These are phyloP conservation scores for Flaveria linearis DNA, from an alignment of 129 eudicot genomes.

Conservation along the genomic window DNA sequence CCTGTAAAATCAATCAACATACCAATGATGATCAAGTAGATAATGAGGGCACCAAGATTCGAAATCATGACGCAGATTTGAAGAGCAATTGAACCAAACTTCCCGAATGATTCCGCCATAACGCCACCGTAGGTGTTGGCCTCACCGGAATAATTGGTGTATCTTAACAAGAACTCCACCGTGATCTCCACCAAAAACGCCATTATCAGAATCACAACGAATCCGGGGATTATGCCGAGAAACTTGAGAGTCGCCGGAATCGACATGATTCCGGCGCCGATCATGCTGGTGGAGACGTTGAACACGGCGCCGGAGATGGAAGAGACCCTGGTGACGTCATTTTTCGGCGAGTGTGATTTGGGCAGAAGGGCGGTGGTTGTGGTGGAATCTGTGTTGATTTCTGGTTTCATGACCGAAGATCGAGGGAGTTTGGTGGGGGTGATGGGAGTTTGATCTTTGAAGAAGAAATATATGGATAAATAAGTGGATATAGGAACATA, in stretches of 20 bases:
- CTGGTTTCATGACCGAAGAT: constrained; percentile 37
- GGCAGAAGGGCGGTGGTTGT: constrained; percentile 47
- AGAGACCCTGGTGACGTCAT: constrained; percentile 30
- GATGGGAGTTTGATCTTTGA: background rate
- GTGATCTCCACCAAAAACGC: constrained; percentile 74
- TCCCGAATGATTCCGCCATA: constrained; percentile 93
- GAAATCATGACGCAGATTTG: constrained; percentile 76
- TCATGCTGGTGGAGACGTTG: constrained; percentile 86
- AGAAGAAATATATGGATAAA: constrained; percentile 11
- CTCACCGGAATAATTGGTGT: constrained; percentile 64
- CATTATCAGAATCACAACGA: constrained; percentile 52
- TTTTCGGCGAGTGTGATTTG: constrained; percentile 28
- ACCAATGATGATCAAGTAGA: constrained; percentile 90
- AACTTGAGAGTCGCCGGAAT: constrained; percentile 94
- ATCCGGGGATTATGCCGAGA: constrained; percentile 79
- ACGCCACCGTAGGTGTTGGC: constrained; percentile 69
- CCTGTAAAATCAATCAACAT: constrained; percentile 6
- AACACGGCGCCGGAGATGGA: constrained; percentile 77
- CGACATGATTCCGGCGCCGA: constrained; percentile 97
- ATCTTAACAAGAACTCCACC: constrained; percentile 76
- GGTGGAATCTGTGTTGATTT: constrained; percentile 30
- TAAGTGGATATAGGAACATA: constrained; percentile 6
- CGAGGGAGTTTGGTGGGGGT: background rate
- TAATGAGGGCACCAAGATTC: constrained; percentile 82
- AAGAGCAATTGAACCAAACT: constrained; percentile 56